phyloP scores from a whole-genome alignment of 148 eudicot species.

The Nepenthes mirabilis region DNA sequence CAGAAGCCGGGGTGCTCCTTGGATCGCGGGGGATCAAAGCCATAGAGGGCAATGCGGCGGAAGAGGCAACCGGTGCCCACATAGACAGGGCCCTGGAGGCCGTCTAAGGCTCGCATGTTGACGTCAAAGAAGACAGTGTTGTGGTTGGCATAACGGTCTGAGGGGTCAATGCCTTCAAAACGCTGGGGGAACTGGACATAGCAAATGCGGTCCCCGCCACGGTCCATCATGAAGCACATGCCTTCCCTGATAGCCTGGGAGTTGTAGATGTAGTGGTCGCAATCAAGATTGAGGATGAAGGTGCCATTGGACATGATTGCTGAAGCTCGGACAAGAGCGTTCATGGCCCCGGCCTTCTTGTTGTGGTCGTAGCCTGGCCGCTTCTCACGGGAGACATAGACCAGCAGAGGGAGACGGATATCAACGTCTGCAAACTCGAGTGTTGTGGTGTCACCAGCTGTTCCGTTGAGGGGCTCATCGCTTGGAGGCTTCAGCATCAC shows the following conservation, averaged over 20 bases:
- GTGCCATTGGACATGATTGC: constrained; percentile 96
- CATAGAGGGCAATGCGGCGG: constrained; percentile 72
- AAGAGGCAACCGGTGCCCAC: constrained; percentile 95
- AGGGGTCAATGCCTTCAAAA: constrained; percentile 92
- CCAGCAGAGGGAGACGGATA: constrained; percentile 85
- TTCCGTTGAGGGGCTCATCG: constrained; percentile 57
- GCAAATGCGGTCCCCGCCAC: constrained; percentile 88
- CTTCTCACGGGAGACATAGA: constrained; percentile 90
- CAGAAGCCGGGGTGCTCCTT: constrained; percentile 49
- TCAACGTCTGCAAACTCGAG: constrained; percentile 65
- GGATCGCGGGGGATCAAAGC: constrained; percentile 83
- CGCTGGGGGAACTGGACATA: constrained; percentile 92
- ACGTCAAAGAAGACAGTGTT: constrained; percentile 92
- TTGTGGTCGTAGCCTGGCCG: constrained; percentile 97
- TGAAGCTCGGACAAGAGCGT: constrained; percentile 90
- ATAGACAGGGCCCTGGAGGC: constrained; percentile 90
- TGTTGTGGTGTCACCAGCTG: constrained; percentile 24
- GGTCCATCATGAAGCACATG: constrained; percentile 98
- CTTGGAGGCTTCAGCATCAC: constrained; percentile 98
- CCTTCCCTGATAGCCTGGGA: constrained; percentile 85
- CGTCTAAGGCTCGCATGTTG: constrained; percentile 93
- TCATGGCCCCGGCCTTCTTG: constrained; percentile 98
- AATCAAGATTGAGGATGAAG: constrained; percentile 82
- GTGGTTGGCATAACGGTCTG: constrained; percentile 92
- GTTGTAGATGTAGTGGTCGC: constrained; percentile 93